Conservation (phyloP, 2,329 filamentous ascomycete genomes). For the Talaromyces piceae region DNA sequence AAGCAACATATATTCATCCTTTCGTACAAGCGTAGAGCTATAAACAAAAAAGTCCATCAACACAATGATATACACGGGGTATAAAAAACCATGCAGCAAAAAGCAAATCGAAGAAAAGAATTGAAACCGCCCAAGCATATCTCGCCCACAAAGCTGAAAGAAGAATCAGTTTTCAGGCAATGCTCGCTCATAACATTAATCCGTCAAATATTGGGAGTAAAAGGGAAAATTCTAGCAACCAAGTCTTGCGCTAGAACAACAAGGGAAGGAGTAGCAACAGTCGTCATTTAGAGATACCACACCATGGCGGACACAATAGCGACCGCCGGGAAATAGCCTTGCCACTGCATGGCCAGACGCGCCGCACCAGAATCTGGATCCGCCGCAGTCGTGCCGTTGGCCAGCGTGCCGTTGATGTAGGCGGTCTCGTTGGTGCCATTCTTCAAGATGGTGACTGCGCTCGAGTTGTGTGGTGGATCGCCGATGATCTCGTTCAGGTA, state of each 20-base stretch:
- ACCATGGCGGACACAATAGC: slow-evolving; percentile 29
- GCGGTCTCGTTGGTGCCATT: slow-evolving; percentile 34
- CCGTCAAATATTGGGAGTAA: too few species aligned
- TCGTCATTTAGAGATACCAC: slow-evolving; percentile 19
- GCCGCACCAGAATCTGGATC: slow-evolving; percentile 20
- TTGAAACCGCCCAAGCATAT: neutral
- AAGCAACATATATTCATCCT: neutral
- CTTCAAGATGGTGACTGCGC: slow-evolving; percentile 27
- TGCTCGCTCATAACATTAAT: neutral
- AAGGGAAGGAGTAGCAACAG: neutral
- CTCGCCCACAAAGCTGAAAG: too few species aligned
- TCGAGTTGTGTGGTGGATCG: slow-evolving; percentile 32
- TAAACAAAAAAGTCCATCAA: neutral
- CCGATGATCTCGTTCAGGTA: slow-evolving; percentile 38
- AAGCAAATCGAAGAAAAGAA: too few species aligned
- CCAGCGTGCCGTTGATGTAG: slow-evolving; percentile 43
- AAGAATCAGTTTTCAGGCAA: neutral
- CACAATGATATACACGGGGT: neutral
- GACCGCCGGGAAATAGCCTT: slow-evolving; percentile 37
- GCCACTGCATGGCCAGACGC: slow-evolving; percentile 21
- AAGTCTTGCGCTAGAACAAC: too few species aligned
- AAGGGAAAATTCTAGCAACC: too few species aligned
- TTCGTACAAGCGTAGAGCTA: neutral
- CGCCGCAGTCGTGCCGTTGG: slow-evolving; percentile 37
- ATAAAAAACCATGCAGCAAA: neutral